Percentiles rank a stretch among this genome's conserved stretches.
These are phyloP conservation scores for Botrytis fragariae DNA, from an alignment of 2,329 filamentous ascomycete genomes.

Conservation along the genomic window DNA sequence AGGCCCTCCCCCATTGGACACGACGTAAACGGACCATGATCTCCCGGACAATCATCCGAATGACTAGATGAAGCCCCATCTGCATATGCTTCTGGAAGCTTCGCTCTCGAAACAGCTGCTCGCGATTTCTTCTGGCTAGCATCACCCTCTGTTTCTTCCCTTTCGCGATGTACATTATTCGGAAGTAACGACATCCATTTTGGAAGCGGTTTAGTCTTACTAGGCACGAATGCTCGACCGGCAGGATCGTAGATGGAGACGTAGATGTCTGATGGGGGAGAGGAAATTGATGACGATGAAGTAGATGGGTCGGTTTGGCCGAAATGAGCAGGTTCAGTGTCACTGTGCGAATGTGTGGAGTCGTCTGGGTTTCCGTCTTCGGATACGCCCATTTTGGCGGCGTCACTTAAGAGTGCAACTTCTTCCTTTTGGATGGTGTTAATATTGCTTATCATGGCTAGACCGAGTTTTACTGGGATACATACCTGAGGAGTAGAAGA, in stretches of 20 bases:
- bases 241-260: conserved; percentile 51
- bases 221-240: conserved; percentile 48
- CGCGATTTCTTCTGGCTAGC: neutral
- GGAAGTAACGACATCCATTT: conserved; percentile 38
- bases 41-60: conserved; percentile 11
- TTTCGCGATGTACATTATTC: conserved; percentile 28
- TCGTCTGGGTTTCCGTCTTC: conserved; percentile 27
- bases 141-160: conserved; percentile 3
- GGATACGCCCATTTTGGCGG: conserved; percentile 25
- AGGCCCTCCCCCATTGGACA: neutral
- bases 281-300: neutral
- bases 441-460: neutral
- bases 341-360: conserved; percentile 19
- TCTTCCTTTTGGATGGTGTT: conserved; percentile 5
- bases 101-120: neutral
- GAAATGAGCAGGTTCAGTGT: conserved; percentile 20
- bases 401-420: conserved; percentile 26
- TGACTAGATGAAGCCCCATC: conserved; percentile 14
- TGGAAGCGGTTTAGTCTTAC: conserved; percentile 52
- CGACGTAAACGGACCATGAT: neutral
- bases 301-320: conserved; percentile 2
- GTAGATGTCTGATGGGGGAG: conserved; percentile 42
- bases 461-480: too few species aligned
- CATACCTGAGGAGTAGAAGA: conserved; percentile 19
- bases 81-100: conserved; percentile 14